Evolutionary conservation across 2,329 filamentous ascomycete genomes (phyloP), one percentile per base, ranked within the genome.

Genomic region (Juglanconis sp.): DNA sequence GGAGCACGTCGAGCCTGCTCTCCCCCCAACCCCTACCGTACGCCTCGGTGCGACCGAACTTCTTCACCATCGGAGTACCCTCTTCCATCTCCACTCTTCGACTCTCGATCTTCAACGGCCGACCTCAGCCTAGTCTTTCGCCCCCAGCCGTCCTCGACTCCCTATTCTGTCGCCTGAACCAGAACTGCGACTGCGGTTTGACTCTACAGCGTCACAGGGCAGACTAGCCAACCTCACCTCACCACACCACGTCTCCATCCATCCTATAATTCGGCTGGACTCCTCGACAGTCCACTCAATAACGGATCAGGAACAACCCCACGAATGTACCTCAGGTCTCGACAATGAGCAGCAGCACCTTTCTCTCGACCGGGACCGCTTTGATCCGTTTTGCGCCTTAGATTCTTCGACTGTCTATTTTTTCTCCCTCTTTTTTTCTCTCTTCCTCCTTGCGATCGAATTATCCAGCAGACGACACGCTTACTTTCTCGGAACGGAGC

Each of bases 291-390:
- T 56, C 47, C 38, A 52, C 32, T 42, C 47, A 35, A 42, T 40
- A 35, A 42, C 57, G 50, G 38, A 60, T 48, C 57, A 54, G 32
- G 52, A 8, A 52, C 64, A 67, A 67, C 64, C 11, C 24, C 17
- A 30, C 73, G 68, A 68, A 76, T 74, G 72, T 72, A 67, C 71
- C 68, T 71, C 67, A 70, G 69, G 71, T 73, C 69, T 77, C 77
- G 73, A 84, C 81, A 73, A 84, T 84, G 82, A 83, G 77, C 78
- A 79, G 75, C 78, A 74, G 76, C 74, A 77, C 75, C 74, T 73
- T 72, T 68, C 74, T 75, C 72, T 78, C 76, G 72, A 76, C 74
- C 72, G 77, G 77, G 81, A 76, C 76, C 76, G 79, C 76, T 73
- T 76, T 79, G 76, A 80, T 81, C 75, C 77, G 78, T 76, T 80